phyloP scores from a whole-genome alignment of 2,329 filamentous ascomycete species.

The Ophiostoma montium region DNA sequence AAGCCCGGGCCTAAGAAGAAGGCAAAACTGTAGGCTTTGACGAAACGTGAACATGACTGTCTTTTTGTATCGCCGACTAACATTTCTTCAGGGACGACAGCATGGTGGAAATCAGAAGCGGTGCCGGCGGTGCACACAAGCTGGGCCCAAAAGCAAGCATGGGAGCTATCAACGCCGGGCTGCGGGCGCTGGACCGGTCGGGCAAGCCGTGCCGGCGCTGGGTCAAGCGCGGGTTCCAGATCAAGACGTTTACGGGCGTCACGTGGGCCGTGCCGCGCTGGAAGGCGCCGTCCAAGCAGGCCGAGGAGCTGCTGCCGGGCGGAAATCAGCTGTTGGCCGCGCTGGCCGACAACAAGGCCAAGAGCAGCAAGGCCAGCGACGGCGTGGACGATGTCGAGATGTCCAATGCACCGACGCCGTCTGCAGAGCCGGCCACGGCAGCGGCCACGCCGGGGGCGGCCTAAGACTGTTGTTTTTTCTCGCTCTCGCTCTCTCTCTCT shows the following conservation, averaged over 20 bases:
- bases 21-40: conserved; percentile 60
- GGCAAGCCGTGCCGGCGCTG: conserved; percentile 89
- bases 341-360: conserved; percentile 30
- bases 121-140: conserved; percentile 52
- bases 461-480: not conserved
- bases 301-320: conserved; percentile 22
- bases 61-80: not conserved
- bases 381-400: conserved; percentile 35
- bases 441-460: conserved; percentile 7
- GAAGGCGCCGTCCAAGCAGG: conserved; percentile 52
- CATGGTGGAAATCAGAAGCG: conserved; percentile 39
- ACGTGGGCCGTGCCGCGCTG: conserved; percentile 72
- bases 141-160: conserved; percentile 93
- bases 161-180: conserved; percentile 90
- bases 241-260: conserved; percentile 89
- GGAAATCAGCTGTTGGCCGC: conserved; percentile 25
- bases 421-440: conserved; percentile 6
- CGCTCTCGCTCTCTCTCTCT: not conserved
- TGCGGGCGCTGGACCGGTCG: conserved; percentile 83
- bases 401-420: conserved; percentile 35
- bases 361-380: conserved; percentile 24
- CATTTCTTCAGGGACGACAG: conserved; percentile 48
- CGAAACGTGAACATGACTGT: not conserved
- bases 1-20: conserved; percentile 98
- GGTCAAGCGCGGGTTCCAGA: conserved; percentile 64